These are phyloP conservation scores for Sporothrix mexicana DNA, from an alignment of 2,329 filamentous ascomycete species.

Conservation along the genomic window DNA sequence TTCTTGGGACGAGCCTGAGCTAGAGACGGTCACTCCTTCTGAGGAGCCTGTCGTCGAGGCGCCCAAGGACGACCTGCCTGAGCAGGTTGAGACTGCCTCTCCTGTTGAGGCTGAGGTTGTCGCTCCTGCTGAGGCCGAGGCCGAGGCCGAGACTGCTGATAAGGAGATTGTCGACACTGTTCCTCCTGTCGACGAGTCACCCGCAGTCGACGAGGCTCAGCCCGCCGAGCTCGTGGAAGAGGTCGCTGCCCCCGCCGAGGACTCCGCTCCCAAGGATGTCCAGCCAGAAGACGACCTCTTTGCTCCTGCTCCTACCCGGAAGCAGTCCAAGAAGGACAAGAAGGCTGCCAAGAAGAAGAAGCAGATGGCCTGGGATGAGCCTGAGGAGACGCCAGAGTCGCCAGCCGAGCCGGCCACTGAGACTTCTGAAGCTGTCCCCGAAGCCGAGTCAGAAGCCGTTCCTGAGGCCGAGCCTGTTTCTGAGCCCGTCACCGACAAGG, in stretches of 20 bases:
- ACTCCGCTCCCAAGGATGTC: neutral
- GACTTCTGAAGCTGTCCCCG: neutral
- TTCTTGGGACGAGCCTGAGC: neutral
- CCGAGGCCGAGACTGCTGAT: neutral
- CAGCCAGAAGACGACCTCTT: neutral
- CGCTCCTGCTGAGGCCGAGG: neutral
- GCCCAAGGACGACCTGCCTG: neutral
- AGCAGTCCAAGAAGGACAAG: slow-evolving; percentile 32
- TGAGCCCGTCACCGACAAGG: neutral
- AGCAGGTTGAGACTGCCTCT: neutral
- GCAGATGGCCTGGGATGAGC: slow-evolving; percentile 21
- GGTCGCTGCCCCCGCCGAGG: neutral
- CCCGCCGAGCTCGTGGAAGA: neutral
- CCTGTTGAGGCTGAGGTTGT: neutral
- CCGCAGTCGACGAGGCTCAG: neutral
- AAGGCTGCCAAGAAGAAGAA: slow-evolving; percentile 30
- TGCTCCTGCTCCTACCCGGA: neutral
- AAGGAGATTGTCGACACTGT: neutral
- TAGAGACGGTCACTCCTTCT: neutral
- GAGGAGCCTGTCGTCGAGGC: neutral
- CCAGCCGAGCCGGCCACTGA: neutral
- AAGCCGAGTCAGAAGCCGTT: neutral
- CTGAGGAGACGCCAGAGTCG: neutral
- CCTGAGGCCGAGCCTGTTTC: slow-evolving; percentile 10
- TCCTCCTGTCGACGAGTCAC: neutral